Conservation (phyloP, 139 green algal species). For the Spirogloea muscicola region DNA sequence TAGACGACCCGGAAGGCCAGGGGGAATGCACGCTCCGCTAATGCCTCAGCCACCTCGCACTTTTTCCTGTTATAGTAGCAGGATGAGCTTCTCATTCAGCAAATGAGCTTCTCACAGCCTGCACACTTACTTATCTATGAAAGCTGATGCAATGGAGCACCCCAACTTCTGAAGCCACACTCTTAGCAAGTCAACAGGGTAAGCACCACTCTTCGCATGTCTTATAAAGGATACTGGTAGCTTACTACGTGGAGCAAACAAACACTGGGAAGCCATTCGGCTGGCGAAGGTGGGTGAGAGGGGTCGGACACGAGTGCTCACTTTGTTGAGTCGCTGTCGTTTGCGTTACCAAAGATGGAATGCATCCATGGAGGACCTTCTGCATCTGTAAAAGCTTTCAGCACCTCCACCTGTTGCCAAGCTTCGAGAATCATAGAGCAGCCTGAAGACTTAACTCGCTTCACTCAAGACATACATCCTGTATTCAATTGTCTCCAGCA, state of each 20-base stretch:
- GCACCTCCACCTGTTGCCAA: slow-evolving; percentile 25
- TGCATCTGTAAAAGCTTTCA: slow-evolving; percentile 4
- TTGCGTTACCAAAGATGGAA: slow-evolving; percentile 33
- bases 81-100: not conserved
- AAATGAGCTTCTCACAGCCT: not conserved
- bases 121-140: not conserved
- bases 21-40: slow-evolving; percentile 24
- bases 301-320: not conserved
- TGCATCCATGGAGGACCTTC: slow-evolving; percentile 14
- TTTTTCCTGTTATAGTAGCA: slow-evolving; percentile 1
- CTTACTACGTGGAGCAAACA: not conserved
- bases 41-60: slow-evolving; percentile 20
- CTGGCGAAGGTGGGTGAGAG: not conserved
- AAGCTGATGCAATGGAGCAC: not conserved
- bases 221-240: not conserved
- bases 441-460: too few species aligned
- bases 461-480: too few species aligned
- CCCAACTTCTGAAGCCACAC: too few species aligned
- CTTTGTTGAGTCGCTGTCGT: slow-evolving; percentile 24
- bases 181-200: too few species aligned
- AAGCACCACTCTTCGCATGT: not conserved
- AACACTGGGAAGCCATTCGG: not conserved
- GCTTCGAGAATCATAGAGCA: too few species aligned
- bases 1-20: slow-evolving; percentile 27
- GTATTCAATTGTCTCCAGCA: too few species aligned